Evolutionary conservation across 208 protist genomes (phyloP).

Genomic region (Porcisia deanei): DNA sequence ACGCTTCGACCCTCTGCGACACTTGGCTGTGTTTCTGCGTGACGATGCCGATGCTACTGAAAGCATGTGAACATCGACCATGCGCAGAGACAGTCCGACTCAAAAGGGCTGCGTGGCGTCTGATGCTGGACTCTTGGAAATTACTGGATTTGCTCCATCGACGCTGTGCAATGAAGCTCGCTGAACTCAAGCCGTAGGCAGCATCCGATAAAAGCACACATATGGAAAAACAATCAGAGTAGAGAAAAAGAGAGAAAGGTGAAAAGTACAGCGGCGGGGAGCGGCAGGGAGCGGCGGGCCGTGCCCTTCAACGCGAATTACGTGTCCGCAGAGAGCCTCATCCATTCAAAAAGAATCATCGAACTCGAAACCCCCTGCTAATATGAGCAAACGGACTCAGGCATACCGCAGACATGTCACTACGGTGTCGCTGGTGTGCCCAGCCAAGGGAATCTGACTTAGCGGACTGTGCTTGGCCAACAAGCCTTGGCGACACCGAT

Average conservation of each 20-base stretch:
- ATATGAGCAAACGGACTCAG: no score
- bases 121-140: background rate
- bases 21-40: background rate
- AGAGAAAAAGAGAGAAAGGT: background rate
- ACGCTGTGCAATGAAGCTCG: background rate
- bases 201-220: background rate
- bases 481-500: background rate
- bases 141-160: background rate
- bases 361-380: no score
- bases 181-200: background rate
- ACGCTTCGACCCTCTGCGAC: background rate
- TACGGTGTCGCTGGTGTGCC: no score
- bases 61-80: background rate
- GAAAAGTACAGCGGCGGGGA: background rate
- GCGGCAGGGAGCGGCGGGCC: background rate
- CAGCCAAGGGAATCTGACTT: background rate
- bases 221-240: background rate
- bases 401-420: background rate
- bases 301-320: background rate
- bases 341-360: background rate
- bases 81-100: background rate
- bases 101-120: background rate
- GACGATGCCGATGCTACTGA: background rate
- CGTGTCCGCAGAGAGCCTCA: no score
- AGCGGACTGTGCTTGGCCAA: background rate